Conservation (phyloP, 1,139 yeast species). For the Kluyveromyces sp. region DNA sequence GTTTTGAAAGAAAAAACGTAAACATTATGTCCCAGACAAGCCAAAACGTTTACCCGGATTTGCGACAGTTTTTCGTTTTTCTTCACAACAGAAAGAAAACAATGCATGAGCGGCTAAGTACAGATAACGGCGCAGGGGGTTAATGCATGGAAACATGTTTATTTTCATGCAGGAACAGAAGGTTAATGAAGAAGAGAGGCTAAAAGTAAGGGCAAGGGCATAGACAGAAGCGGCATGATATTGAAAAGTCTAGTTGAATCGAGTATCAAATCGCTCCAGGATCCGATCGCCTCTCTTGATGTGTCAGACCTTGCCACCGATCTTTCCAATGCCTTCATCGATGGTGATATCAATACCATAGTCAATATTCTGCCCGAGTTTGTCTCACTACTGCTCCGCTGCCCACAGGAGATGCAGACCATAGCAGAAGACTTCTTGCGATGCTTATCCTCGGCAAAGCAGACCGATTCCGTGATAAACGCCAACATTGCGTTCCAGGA, state of each 20-base stretch:
- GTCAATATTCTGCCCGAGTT: conserved; percentile 2
- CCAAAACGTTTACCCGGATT: not conserved
- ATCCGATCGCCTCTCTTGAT: not conserved
- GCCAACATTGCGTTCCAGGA: conserved; percentile 4
- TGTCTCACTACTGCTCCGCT: conserved; percentile 3
- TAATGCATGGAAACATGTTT: not conserved
- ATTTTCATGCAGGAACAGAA: not conserved
- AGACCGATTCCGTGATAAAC: conserved; percentile 2
- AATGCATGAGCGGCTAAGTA: not conserved
- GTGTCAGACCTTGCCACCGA: conserved; percentile 1
- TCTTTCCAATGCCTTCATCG: conserved; percentile 2
- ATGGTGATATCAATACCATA: conserved; percentile 2
- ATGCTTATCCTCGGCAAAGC: conserved; percentile 2
- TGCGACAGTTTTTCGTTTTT: not conserved
- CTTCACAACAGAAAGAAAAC: too few species aligned
- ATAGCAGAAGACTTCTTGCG: conserved; percentile 2
- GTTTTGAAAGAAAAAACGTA: too few species aligned
- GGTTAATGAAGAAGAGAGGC: not conserved
- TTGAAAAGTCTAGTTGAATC: not conserved
- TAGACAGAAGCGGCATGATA: not conserved
- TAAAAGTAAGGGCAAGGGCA: not conserved
- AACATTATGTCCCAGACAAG: too few species aligned
- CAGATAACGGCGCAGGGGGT: too few species aligned
- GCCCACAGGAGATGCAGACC: conserved; percentile 3
- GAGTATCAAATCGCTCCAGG: not conserved